These are phyloP conservation scores for Daldinia bambusicola DNA, from an alignment of 495 filamentous ascomycete genomes.

Conservation along the genomic window DNA sequence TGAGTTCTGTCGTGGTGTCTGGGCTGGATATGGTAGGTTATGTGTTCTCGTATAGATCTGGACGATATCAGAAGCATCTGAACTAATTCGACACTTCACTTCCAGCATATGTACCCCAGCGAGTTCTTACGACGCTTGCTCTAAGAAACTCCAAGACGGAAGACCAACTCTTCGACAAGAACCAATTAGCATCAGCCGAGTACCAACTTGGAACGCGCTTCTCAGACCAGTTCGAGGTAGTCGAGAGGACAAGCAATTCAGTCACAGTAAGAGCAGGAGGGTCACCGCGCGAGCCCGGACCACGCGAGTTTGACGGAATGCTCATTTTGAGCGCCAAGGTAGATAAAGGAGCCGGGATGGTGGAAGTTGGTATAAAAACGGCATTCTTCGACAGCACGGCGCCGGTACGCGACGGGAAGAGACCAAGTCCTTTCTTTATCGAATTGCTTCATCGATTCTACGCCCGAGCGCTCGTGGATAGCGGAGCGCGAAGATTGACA, in stretches of 20 bases:
- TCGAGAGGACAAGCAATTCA: constrained; percentile 69
- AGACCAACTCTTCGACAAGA: constrained; percentile 67
- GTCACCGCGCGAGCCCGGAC: constrained; percentile 65
- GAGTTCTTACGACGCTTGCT: constrained; percentile 66
- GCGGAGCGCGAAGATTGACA: constrained; percentile 24
- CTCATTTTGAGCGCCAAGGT: constrained; percentile 72
- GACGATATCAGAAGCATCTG: background rate
- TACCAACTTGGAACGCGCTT: constrained; percentile 73
- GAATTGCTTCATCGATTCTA: constrained; percentile 71
- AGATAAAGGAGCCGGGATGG: constrained; percentile 66
- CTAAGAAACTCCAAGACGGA: constrained; percentile 68
- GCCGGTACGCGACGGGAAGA: constrained; percentile 55
- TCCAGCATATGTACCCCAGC: constrained; percentile 71
- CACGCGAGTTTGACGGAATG: constrained; percentile 71
- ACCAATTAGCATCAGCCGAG: constrained; percentile 60
- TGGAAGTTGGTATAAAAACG: constrained; percentile 73
- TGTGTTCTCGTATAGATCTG: background rate
- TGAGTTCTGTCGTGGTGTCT: constrained; percentile 71
- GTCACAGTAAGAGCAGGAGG: constrained; percentile 73
- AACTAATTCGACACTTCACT: background rate
- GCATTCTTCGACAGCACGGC: constrained; percentile 62
- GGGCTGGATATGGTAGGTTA: constrained; percentile 69
- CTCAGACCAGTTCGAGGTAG: constrained; percentile 80
- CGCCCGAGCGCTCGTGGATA: constrained; percentile 55
- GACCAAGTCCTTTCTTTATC: constrained; percentile 64